Base-by-base conservation (phyloP, 2,329 filamentous ascomycete species). In the Diaporthe vexans region DNA sequence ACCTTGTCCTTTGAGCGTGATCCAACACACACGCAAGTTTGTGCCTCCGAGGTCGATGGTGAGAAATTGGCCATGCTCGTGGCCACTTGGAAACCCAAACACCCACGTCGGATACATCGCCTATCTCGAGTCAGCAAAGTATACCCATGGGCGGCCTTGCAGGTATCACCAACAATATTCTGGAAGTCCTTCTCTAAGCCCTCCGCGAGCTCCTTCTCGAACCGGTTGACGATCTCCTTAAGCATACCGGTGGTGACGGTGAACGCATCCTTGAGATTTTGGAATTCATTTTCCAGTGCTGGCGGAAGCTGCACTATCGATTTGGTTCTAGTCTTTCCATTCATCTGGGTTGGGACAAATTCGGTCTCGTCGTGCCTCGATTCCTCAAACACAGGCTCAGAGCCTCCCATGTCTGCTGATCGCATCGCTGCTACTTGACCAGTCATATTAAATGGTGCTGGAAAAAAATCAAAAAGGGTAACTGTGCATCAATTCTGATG, bases 51-150 rank as follows among this genome's bases (percentile, higher is more conserved):
- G 77, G 51, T 83, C 82, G 29, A 83, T 78, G 6, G 80, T 79
- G 6, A 83, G 75, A 43, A 78, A 82, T 1, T 79, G 74, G 9
- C 81, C 92, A 88, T 94, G 94, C 83, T 95, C 94, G 13, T 91
- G 93, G 74, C 94, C 94, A 85, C 94, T 93, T 75, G 94, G 94
- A 13, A 95, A 56, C 2, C 73, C 73, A n/a, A 74, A 68, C 6
- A 74, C 73, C 73, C 73, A 74, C 9, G 73, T 74, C 15, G 73
- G 73, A 46, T 74, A 72, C 73, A 74, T 74, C 3, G 73, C 73
- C 73, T 72, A 46, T 19, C 15, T 51, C 26, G 19, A 21, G 51
- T 74, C 24, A 74, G 58, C 19, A 37, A 2, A 37, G 35, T 15
- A 6, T 43, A 15, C 9, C 3, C 26, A 11, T 26, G 29, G 46